These are phyloP conservation scores for Lasiodiplodia sp. DNA, from an alignment of 2,329 filamentous ascomycete species.

Conservation along the genomic window DNA sequence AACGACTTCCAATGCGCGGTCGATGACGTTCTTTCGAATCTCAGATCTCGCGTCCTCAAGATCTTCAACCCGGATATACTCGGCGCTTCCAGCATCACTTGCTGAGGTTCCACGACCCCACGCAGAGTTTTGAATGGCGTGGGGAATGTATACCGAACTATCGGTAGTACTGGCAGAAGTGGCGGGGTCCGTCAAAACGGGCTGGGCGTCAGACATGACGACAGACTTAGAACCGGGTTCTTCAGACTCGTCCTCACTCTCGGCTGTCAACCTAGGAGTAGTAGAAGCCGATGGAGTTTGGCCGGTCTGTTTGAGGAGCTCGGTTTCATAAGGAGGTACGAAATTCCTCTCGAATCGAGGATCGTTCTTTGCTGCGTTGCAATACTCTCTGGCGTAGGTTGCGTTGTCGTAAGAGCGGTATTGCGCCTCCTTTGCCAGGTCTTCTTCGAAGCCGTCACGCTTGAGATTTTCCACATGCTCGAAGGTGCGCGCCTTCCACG, in stretches of 20 bases:
- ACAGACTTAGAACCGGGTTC: constrained; percentile 45
- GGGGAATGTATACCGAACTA: constrained; percentile 13
- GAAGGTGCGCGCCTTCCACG: constrained; percentile 59
- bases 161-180: background rate
- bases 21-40: constrained; percentile 81
- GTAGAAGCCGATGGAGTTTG: constrained; percentile 13
- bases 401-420: constrained; percentile 79
- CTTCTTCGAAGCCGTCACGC: constrained; percentile 59
- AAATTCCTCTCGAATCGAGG: constrained; percentile 69
- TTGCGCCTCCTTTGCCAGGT: constrained; percentile 77
- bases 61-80: constrained; percentile 73
- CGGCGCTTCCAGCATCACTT: constrained; percentile 31
- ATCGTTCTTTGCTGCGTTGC: constrained; percentile 66
- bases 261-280: constrained; percentile 14
- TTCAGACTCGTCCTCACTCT: constrained; percentile 36
- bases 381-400: constrained; percentile 74
- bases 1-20: constrained; percentile 88
- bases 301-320: constrained; percentile 35
- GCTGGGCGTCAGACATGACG: constrained; percentile 48
- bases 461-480: constrained; percentile 55
- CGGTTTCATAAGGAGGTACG: constrained; percentile 61
- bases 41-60: constrained; percentile 76
- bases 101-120: constrained; percentile 2
- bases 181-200: background rate
- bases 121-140: constrained; percentile 12